phyloP scores from a whole-genome alignment of 495 filamentous ascomycete genomes.

The Polyplosphaeria fusca region DNA sequence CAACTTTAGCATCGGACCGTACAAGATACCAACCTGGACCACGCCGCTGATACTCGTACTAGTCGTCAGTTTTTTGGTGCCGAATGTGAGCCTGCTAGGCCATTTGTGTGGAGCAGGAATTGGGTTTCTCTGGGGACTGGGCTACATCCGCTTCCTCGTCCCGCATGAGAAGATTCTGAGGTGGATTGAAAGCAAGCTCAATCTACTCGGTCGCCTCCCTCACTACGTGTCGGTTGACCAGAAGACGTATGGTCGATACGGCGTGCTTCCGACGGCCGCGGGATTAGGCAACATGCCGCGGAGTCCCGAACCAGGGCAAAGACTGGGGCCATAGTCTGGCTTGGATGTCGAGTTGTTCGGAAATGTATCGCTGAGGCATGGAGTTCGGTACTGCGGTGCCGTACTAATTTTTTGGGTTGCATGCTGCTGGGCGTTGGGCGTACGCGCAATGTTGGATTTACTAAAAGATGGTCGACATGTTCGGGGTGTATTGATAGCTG shows the following conservation, averaged over 20 bases:
- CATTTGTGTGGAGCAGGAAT: slow-evolving; percentile 77
- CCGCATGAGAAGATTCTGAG: slow-evolving; percentile 77
- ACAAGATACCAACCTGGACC: slow-evolving; percentile 86
- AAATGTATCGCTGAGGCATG: no score
- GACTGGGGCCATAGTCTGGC: slow-evolving; percentile 22
- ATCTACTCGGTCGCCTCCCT: slow-evolving; percentile 74
- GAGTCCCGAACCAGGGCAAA: slow-evolving; percentile 25
- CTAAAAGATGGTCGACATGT: no score
- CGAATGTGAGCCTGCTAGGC: slow-evolving; percentile 77
- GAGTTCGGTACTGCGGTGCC: no score
- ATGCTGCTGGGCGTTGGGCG: no score
- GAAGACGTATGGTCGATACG: slow-evolving; percentile 93
- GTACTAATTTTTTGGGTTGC: no score
- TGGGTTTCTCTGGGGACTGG: slow-evolving; percentile 81
- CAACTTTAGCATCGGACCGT: slow-evolving; percentile 65
- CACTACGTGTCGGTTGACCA: slow-evolving; percentile 91
- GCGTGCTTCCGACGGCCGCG: slow-evolving; percentile 64
- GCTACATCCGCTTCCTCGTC: slow-evolving; percentile 78
- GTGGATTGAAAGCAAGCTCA: slow-evolving; percentile 80
- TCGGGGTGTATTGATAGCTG: no score
- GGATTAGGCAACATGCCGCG: slow-evolving; percentile 1
- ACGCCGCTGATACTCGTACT: slow-evolving; percentile 74
- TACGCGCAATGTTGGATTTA: no score
- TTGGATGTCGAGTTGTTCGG: not conserved
- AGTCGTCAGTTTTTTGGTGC: slow-evolving; percentile 68